These are phyloP conservation scores for Nymphaea colorata DNA, from an alignment of 164 flowering plant species.

Conservation along the genomic window DNA sequence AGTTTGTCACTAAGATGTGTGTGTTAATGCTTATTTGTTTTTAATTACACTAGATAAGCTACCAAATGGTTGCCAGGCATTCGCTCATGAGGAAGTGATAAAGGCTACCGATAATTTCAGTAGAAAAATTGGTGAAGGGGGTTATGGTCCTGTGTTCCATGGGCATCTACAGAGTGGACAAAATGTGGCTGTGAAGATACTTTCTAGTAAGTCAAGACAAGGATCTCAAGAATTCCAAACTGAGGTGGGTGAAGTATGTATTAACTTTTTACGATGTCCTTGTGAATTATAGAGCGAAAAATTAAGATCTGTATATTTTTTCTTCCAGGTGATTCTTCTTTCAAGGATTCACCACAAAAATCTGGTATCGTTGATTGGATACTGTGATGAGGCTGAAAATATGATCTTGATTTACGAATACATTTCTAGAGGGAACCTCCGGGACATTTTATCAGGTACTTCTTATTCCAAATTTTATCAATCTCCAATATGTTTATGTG, in stretches of 20 bases:
- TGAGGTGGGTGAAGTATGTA: constrained; percentile 20
- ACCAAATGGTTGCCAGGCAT: constrained; percentile 3
- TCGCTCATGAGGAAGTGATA: constrained; percentile 21
- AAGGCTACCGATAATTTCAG: constrained; percentile 27
- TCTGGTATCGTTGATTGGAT: constrained; percentile 35
- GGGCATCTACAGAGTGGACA: constrained; percentile 21
- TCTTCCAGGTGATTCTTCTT: constrained; percentile 28
- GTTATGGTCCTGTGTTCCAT: constrained; percentile 38
- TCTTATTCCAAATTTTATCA: no score
- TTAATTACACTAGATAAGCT: no score
- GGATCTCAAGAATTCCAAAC: constrained; percentile 27
- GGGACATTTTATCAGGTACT: constrained; percentile 24
- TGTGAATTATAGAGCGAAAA: background rate
- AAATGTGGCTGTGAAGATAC: constrained; percentile 41
- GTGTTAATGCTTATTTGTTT: no score
- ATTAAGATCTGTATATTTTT: background rate
- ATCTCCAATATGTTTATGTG: no score
- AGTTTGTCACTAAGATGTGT: no score
- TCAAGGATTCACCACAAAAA: constrained; percentile 36
- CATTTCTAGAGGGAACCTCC: constrained; percentile 38
- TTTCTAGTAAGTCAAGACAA: constrained; percentile 23
- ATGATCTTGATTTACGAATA: constrained; percentile 37
- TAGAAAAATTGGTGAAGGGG: constrained; percentile 34
- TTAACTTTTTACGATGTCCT: no score
- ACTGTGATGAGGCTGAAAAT: constrained; percentile 25